Conservation (phyloP, 2,329 filamentous ascomycete species). For the Aspergillus nomiae region DNA sequence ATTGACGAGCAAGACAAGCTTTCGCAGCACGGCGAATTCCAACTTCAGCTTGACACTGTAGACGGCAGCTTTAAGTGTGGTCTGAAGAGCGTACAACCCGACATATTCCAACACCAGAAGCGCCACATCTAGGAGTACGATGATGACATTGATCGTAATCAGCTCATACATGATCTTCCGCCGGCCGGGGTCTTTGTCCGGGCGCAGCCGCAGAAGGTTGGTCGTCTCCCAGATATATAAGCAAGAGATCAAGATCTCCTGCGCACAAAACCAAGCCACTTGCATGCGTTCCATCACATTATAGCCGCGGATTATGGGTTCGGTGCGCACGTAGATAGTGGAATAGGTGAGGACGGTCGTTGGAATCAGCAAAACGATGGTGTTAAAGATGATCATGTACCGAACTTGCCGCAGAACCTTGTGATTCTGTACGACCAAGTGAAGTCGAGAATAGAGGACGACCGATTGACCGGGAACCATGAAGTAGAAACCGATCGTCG, state of each 20-base stretch:
- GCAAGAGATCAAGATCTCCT: constrained; percentile 50
- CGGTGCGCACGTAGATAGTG: constrained; percentile 27
- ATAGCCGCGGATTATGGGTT: constrained; percentile 39
- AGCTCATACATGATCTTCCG: constrained; percentile 51
- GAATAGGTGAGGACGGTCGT: constrained; percentile 58
- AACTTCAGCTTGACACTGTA: constrained; percentile 55
- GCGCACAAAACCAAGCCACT: constrained; percentile 45
- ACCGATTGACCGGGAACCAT: constrained; percentile 65
- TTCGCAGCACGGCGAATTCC: constrained; percentile 51
- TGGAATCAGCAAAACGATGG: constrained; percentile 54
- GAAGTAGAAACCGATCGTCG: constrained; percentile 57
- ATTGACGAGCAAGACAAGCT: constrained; percentile 44
- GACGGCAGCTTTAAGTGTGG: constrained; percentile 48
- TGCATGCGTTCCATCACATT: constrained; percentile 47
- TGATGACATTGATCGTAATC: constrained; percentile 51
- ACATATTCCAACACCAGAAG: constrained; percentile 48
- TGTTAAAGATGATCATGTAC: constrained; percentile 60
- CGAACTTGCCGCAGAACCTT: constrained; percentile 53
- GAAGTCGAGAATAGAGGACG: constrained; percentile 65
- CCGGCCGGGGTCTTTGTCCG: constrained; percentile 37
- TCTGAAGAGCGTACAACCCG: constrained; percentile 47
- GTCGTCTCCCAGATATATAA: constrained; percentile 57
- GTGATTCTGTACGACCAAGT: constrained; percentile 58
- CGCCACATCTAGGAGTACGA: constrained; percentile 49
- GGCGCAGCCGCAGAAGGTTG: constrained; percentile 42